Evolutionary conservation across 1,284 basidiomycete species (phyloP).

Genomic region (Phenoliferia sp.): DNA sequence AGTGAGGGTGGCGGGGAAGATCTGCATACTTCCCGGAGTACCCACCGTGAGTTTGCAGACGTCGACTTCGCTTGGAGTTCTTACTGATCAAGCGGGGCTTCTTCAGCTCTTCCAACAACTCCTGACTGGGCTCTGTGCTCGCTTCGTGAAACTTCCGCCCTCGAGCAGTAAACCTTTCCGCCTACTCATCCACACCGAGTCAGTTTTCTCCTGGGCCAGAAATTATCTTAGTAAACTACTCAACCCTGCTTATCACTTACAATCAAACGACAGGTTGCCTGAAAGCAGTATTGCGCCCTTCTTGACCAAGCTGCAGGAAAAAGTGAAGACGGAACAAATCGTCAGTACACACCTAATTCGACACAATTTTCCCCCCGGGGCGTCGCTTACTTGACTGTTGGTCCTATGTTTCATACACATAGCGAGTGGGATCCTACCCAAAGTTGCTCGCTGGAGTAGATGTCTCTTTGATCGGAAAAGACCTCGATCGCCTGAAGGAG

Average conservation of each 20-base stretch:
- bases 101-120: constrained; percentile 35
- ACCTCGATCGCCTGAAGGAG: constrained; percentile 51
- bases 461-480: constrained; percentile 74
- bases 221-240: background rate
- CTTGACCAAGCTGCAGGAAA: constrained; percentile 68
- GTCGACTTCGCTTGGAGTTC: background rate
- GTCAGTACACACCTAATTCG: no score
- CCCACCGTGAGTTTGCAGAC: constrained; percentile 35
- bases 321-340: constrained; percentile 68
- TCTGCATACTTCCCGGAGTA: constrained; percentile 46
- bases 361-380: constrained; percentile 49
- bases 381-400: no score
- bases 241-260: background rate
- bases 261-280: constrained; percentile 54
- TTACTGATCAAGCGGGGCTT: background rate
- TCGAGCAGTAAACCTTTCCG: constrained; percentile 33
- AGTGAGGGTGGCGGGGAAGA: constrained; percentile 41
- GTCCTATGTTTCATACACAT: no score
- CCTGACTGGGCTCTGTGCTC: constrained; percentile 27
- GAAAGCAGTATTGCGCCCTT: constrained; percentile 88
- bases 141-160: constrained; percentile 35
- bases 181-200: constrained; percentile 34
- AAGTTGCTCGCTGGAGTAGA: constrained; percentile 53
- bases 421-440: constrained; percentile 39
- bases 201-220: background rate